Evolutionary conservation across 352 stramenopile species (phyloP), one percentile per base, ranked within the genome.

Genomic region (Globisporangium nodosum): DNA sequence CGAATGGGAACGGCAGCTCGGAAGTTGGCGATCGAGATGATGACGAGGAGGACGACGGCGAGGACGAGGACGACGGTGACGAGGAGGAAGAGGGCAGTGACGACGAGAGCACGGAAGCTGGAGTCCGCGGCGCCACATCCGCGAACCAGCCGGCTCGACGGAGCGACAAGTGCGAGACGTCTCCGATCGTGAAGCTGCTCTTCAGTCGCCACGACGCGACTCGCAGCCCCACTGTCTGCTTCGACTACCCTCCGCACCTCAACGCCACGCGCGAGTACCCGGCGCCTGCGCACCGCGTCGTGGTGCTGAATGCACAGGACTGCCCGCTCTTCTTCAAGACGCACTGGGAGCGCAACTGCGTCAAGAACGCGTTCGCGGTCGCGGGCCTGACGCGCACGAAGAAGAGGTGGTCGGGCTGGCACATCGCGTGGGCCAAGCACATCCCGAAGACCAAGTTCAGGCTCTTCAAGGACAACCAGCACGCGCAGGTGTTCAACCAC

Each of bases 271-370:
- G 88, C 12, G 65, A 68, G 59, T 73, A 89, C 55, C 45, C 45
- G 9, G 42, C 8, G 42, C 20, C 20, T 13, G 49, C 54, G 15
- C 53, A 52, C 16, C 50, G 67, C 0, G 53, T 86, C 20, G 64
- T 85, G 3, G 52, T 59, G 1, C 71, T 96, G 9, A 71, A 74
- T 5, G 50, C 70, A 7, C 64, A 64, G 35, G 59, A 83, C 16
- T 65, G 76, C 3, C 60, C 60, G 39, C 59, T 90, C 12, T 73
- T 83, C 31, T 96, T 89, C 70, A 90, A 90, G 56, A 90, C 82
- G 3, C 87, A 94, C 42, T 97, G 90, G 90, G 90, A 97, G 56
- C 82, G 90, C 33, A 97, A 96, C 64, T 96, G 87, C 60, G 83
- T 97, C n/a, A 96, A 96, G 66, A 94, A 96, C 51, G 83, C 88